Evolutionary conservation across 2,329 filamentous ascomycete species (phyloP).

Genomic region (Ceratocystis alfenasii): DNA sequence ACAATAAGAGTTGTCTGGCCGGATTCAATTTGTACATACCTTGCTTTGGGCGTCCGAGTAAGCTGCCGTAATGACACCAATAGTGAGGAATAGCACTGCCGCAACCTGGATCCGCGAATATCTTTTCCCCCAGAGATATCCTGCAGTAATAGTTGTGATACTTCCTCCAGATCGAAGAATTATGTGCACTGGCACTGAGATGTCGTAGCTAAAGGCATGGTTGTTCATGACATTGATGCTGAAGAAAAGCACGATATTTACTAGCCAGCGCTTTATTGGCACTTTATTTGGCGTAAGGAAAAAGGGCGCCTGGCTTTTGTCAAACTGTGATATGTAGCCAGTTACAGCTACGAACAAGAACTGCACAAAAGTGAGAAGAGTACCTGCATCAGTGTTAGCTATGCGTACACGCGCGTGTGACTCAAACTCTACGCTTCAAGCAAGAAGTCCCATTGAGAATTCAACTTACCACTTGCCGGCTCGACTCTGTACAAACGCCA

Average conservation of each 20-base stretch:
- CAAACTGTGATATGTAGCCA: conserved; percentile 65
- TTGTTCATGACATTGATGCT: conserved; percentile 94
- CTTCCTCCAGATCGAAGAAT: conserved; percentile 91
- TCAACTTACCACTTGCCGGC: conserved; percentile 60
- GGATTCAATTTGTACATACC: conserved; percentile 35
- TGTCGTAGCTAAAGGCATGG: conserved; percentile 92
- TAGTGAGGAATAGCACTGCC: conserved; percentile 70
- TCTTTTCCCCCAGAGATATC: conserved; percentile 70
- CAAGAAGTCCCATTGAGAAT: neutral
- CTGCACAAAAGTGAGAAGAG: conserved; percentile 78
- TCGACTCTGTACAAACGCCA: conserved; percentile 48
- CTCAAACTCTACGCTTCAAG: neutral
- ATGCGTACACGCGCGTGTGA: neutral
- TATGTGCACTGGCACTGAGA: conserved; percentile 92
- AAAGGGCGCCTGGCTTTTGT: conserved; percentile 52
- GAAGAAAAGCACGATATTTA: conserved; percentile 86
- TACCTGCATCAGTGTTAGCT: conserved; percentile 40
- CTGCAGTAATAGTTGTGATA: conserved; percentile 89
- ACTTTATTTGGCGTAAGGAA: conserved; percentile 68
- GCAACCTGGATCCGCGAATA: conserved; percentile 71
- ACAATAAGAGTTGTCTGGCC: neutral
- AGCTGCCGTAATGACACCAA: conserved; percentile 77
- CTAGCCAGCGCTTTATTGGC: conserved; percentile 69
- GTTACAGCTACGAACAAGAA: conserved; percentile 72
- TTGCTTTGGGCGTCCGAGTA: conserved; percentile 82